Conservation (phyloP, 164 flowering plant species). For the Magnolia officinalis region DNA sequence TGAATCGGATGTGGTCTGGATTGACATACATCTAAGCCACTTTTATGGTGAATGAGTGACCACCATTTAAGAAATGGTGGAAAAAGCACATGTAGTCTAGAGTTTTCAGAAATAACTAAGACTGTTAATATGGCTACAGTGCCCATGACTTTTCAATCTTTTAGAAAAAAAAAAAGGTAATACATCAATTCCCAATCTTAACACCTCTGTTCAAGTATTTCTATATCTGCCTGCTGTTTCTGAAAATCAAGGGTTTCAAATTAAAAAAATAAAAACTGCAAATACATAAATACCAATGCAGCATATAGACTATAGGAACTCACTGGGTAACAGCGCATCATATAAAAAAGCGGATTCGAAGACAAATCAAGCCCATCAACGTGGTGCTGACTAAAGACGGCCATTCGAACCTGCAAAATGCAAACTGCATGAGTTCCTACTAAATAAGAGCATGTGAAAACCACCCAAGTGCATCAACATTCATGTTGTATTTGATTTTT, state of each 20-base stretch:
- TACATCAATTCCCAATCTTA: neutral
- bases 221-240: neutral
- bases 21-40: too few relatives aligned
- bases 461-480: constrained; percentile 5
- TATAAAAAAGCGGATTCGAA: constrained; percentile 91
- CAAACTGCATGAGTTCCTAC: constrained; percentile 9
- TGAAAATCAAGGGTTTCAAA: neutral
- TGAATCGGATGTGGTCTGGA: too few relatives aligned
- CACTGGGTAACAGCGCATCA: constrained; percentile 99
- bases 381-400: constrained; percentile 98
- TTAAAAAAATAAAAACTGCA: neutral
- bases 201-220: neutral
- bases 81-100: too few relatives aligned
- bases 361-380: constrained; percentile 95
- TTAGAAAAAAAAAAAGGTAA: neutral
- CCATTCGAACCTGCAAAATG: constrained; percentile 81
- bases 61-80: too few relatives aligned
- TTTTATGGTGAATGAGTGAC: too few relatives aligned
- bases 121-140: neutral
- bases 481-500: neutral
- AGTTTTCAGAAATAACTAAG: neutral
- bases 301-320: constrained; percentile 28
- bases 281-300: neutral
- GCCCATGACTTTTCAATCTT: neutral
- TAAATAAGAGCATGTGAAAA: constrained; percentile 6